These are phyloP conservation scores for Trichoderma simmonsii DNA, from an alignment of 2,329 filamentous ascomycete species.

Conservation along the genomic window DNA sequence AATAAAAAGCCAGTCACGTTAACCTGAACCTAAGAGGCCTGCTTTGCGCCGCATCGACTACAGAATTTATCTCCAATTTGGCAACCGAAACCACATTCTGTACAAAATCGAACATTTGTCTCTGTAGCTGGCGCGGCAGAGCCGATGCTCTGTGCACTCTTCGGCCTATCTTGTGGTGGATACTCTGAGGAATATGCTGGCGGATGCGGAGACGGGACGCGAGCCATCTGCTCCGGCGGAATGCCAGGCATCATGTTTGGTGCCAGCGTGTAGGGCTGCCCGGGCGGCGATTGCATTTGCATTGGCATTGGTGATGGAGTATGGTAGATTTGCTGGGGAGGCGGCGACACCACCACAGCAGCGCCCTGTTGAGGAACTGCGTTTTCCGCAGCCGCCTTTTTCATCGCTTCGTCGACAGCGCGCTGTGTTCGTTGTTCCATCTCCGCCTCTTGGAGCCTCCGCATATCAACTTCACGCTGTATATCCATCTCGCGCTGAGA, in stretches of 20 bases:
- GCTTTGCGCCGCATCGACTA: not conserved
- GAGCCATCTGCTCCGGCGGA: not conserved
- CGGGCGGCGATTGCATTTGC: not conserved
- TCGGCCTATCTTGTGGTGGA: not conserved
- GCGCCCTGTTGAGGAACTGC: not conserved
- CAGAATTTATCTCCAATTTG: not conserved
- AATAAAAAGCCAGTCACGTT: not conserved
- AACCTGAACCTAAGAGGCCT: not conserved
- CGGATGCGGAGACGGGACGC: not conserved
- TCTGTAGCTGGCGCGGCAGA: not conserved
- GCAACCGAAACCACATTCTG: not conserved
- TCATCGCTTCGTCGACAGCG: not conserved
- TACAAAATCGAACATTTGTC: not conserved
- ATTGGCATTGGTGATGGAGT: not conserved
- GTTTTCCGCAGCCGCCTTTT: not conserved
- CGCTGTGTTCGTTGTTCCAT: not conserved
- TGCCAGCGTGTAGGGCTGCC: not conserved
- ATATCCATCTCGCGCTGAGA: not conserved
- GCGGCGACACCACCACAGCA: not conserved
- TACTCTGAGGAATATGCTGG: not conserved
- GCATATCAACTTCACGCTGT: not conserved
- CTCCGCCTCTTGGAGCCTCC: not conserved
- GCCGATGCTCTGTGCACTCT: not conserved
- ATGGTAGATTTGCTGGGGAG: not conserved
- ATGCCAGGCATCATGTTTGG: not conserved